A percentile compares a stretch with the other conserved stretches of the same genome.
These are phyloP conservation scores for Penicillium corylophilum DNA, from an alignment of 2,329 filamentous ascomycete species.

Conservation along the genomic window DNA sequence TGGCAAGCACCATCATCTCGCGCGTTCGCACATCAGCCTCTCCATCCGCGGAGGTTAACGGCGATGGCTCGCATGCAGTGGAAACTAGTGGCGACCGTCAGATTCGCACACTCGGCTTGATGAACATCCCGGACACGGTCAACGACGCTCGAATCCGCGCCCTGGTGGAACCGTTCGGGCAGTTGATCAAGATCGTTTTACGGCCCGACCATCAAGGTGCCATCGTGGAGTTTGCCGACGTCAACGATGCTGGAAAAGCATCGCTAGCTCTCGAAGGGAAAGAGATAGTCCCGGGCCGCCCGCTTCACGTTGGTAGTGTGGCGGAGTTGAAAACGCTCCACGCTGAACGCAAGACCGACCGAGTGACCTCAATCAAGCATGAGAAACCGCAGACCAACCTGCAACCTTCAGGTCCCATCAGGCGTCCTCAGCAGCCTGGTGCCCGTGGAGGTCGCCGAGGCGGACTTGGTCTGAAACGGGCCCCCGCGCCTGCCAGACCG, in stretches of 20 bases:
- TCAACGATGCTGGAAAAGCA: constrained; percentile 66
- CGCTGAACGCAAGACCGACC: constrained; percentile 42
- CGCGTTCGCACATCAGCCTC: constrained; percentile 37
- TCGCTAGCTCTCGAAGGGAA: constrained; percentile 47
- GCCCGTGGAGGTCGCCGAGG: constrained; percentile 46
- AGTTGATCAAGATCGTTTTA: constrained; percentile 72
- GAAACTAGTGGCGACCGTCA: constrained; percentile 47
- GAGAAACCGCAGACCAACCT: constrained; percentile 40
- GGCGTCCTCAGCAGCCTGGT: constrained; percentile 48
- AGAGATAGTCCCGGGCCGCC: constrained; percentile 45
- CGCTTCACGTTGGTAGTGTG: constrained; percentile 52
- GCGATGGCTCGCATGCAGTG: constrained; percentile 36
- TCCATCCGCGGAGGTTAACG: constrained; percentile 37
- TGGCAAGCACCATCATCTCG: constrained; percentile 46
- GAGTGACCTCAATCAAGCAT: constrained; percentile 31
- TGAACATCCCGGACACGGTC: constrained; percentile 88
- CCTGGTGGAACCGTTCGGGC: constrained; percentile 68
- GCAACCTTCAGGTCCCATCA: constrained; percentile 38
- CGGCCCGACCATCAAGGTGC: constrained; percentile 82
- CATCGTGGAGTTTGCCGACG: constrained; percentile 75
- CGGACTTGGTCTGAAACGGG: constrained; percentile 52
- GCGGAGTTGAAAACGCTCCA: constrained; percentile 49
- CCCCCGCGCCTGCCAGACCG: constrained; percentile 18
- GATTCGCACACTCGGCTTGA: constrained; percentile 73
- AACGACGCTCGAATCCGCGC: constrained; percentile 80